A percentile compares a stretch with the other conserved stretches of the same genome.
Evolutionary conservation across 768 basidiomycete genomes (phyloP).

Genomic region (Russula dissimulans): DNA sequence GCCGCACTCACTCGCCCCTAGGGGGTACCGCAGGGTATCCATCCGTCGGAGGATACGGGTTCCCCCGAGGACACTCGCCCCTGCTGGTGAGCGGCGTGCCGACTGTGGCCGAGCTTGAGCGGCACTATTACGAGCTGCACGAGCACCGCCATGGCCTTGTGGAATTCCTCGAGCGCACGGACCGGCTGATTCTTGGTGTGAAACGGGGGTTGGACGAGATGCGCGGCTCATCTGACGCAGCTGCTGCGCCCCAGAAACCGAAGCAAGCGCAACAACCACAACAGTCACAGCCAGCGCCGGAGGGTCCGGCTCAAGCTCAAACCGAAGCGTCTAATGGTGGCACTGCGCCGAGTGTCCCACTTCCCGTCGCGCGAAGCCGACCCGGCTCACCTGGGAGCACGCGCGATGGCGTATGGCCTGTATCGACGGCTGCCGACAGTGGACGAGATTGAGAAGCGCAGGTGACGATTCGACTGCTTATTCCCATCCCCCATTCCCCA

Average conservation of each 20-base stretch:
- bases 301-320: conserved; percentile 1
- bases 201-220: conserved; percentile 73
- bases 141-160: conserved; percentile 57
- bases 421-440: conserved; percentile 22
- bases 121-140: conserved; percentile 57
- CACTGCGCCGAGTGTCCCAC: conserved; percentile 21
- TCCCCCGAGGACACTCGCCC: conserved; percentile 41
- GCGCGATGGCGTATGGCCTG: conserved; percentile 28
- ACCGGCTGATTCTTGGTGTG: conserved; percentile 60
- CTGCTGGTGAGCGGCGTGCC: conserved; percentile 31
- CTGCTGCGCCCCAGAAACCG: neutral
- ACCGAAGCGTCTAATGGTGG: conserved; percentile 8
- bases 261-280: neutral
- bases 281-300: neutral
- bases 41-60: conserved; percentile 11
- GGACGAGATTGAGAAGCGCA: conserved; percentile 13
- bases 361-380: conserved; percentile 22
- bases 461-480: neutral
- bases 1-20: conserved; percentile 63
- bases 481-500: neutral
- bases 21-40: conserved; percentile 36
- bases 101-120: conserved; percentile 53
- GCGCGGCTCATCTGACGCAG: conserved; percentile 30
- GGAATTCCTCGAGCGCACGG: conserved; percentile 69
- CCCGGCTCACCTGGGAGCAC: conserved; percentile 18